Percentiles rank a stretch among this genome's conserved stretches.
These are phyloP conservation scores for Nemania serpens DNA, from an alignment of 2,329 filamentous ascomycete species.

Conservation along the genomic window DNA sequence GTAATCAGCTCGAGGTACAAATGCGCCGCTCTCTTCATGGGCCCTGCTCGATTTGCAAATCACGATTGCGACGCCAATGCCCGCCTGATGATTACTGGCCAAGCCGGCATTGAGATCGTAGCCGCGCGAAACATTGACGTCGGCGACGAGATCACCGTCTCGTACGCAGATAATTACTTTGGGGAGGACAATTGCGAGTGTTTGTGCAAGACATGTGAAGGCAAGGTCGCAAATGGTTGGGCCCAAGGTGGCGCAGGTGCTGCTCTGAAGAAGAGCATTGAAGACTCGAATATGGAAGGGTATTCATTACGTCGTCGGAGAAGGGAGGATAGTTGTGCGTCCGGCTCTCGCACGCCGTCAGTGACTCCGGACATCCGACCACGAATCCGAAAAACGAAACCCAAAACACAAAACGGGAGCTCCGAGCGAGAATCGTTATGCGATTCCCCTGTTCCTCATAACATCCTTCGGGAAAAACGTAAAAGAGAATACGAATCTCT, in stretches of 20 bases:
- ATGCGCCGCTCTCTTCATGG: conserved; percentile 88
- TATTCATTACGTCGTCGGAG: conserved; percentile 62
- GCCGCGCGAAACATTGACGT: conserved; percentile 79
- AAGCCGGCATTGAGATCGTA: conserved; percentile 88
- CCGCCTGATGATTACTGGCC: conserved; percentile 79
- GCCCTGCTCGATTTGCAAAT: conserved; percentile 94
- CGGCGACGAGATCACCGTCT: conserved; percentile 95
- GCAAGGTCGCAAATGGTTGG: conserved; percentile 80
- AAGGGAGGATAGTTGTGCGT: conserved; percentile 55
- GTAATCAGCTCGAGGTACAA: conserved; percentile 93
- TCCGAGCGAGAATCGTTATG: conserved; percentile 44
- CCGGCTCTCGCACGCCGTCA: conserved; percentile 61
- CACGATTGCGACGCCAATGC: conserved; percentile 96
- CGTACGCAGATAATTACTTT: conserved; percentile 95
- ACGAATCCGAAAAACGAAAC: conserved; percentile 50
- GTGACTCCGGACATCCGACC: conserved; percentile 61
- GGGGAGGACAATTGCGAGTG: conserved; percentile 95
- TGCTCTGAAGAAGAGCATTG: conserved; percentile 56
- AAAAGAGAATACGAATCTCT: conserved; percentile 52
- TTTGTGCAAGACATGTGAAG: conserved; percentile 86
- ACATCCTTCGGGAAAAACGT: conserved; percentile 41
- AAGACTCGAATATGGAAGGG: conserved; percentile 53
- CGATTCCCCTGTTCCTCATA: conserved; percentile 41
- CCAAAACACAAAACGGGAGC: conserved; percentile 43
- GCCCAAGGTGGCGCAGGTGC: conserved; percentile 55